Conservation (phyloP, 2,329 filamentous ascomycete genomes). For the Graphium sp. region DNA sequence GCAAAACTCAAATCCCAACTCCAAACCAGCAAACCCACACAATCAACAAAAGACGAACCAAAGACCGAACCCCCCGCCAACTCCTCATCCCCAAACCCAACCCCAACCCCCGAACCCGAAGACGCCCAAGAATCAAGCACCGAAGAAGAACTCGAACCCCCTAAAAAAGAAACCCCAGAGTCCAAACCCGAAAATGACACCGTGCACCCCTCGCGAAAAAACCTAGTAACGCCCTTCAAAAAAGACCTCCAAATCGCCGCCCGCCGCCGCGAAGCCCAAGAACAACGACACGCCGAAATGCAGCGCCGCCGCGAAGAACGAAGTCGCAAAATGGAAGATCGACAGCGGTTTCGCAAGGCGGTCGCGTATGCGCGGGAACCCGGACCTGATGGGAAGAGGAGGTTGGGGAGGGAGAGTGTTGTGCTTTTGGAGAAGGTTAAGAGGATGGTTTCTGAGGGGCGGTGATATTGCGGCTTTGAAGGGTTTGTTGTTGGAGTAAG, state of each 20-base stretch:
- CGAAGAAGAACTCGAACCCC: constrained; percentile 1
- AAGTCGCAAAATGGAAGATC: constrained; percentile 46
- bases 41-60: background rate
- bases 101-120: background rate
- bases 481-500: no score
- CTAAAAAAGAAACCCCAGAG: no score
- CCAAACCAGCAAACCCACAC: constrained; percentile 8
- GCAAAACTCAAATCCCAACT: constrained; percentile 64
- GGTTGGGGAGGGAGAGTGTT: constrained; percentile 65
- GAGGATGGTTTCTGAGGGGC: constrained; percentile 40
- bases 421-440: constrained; percentile 65
- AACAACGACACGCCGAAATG: constrained; percentile 22
- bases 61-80: background rate
- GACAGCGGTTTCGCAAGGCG: constrained; percentile 45
- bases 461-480: constrained; percentile 4
- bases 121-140: constrained; percentile 2
- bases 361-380: constrained; percentile 61
- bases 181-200: constrained; percentile 1
- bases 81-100: constrained; percentile 1
- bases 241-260: constrained; percentile 35
- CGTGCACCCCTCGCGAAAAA: background rate
- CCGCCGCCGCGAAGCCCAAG: constrained; percentile 18
- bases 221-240: constrained; percentile 29
- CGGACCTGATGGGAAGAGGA: constrained; percentile 51
- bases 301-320: constrained; percentile 41